Evolutionary conservation across 441 rosid genomes (phyloP).

Genomic region (Raphanus hybrid): DNA sequence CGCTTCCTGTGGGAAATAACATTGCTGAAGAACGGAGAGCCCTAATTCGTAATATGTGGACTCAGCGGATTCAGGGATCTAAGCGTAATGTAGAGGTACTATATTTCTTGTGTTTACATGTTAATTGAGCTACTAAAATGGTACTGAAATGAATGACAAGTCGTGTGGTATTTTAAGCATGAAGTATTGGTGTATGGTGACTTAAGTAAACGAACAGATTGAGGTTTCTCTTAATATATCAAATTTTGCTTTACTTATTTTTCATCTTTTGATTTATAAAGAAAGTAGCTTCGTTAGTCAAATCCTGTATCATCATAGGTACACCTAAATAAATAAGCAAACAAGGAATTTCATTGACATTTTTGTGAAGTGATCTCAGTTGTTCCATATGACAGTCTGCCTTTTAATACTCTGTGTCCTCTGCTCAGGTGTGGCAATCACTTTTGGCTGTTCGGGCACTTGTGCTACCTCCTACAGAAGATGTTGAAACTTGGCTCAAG

Average conservation of each 20-base stretch:
- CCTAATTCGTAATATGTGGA: conserved; percentile 99
- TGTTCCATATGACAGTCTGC: conserved; percentile 20
- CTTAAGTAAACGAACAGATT: conserved; percentile 18
- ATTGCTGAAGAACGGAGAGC: conserved; percentile 92
- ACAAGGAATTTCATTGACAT: conserved; percentile 24
- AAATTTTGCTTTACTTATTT: conserved; percentile 10
- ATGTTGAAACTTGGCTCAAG: conserved; percentile 96
- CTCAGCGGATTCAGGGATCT: conserved; percentile 95
- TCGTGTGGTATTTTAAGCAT: conserved; percentile 30
- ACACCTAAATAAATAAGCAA: conserved; percentile 17
- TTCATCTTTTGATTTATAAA: conserved; percentile 13
- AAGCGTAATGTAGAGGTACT: conserved; percentile 98
- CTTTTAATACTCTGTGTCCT: conserved; percentile 23
- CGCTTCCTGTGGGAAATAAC: conserved; percentile 81
- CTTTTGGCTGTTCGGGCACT: conserved; percentile 95
- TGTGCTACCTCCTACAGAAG: conserved; percentile 95
- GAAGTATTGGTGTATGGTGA: conserved; percentile 15
- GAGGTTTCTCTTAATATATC: conserved; percentile 4
- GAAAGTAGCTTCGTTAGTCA: conserved; percentile 19
- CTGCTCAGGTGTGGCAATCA: conserved; percentile 89
- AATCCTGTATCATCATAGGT: conserved; percentile 15
- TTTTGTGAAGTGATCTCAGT: conserved; percentile 23
- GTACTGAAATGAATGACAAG: conserved; percentile 28
- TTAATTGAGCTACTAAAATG: conserved; percentile 29
- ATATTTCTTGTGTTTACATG: conserved; percentile 17